Percentiles rank a stretch among this genome's conserved stretches.
These are phyloP conservation scores for Protea cynaroides DNA, from an alignment of 164 flowering plant genomes.

Conservation along the genomic window DNA sequence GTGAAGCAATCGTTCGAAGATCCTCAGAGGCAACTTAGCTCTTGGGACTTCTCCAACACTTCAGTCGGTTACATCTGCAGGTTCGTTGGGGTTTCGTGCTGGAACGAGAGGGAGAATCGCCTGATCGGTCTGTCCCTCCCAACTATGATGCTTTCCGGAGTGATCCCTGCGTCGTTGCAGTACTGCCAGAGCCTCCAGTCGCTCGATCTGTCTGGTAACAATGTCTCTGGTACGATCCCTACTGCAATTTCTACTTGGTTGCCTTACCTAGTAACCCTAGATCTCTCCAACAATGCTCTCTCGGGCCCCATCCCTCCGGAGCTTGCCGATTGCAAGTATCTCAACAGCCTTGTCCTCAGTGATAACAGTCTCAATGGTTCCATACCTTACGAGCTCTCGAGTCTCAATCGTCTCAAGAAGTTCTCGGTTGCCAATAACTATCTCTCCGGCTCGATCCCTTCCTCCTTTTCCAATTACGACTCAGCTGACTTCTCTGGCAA, in stretches of 20 bases:
- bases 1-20: conserved; percentile 22
- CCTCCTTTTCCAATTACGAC: conserved; percentile 14
- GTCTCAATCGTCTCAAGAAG: conserved; percentile 23
- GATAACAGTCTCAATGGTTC: conserved; percentile 26
- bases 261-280: conserved; percentile 29
- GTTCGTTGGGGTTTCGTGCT: conserved; percentile 33
- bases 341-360: conserved; percentile 23
- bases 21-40: conserved; percentile 15
- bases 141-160: conserved; percentile 17
- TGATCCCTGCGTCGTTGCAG: conserved; percentile 23
- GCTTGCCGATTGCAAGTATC: conserved; percentile 25
- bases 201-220: conserved; percentile 29
- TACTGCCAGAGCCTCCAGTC: conserved; percentile 25
- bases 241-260: conserved; percentile 26
- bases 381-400: conserved; percentile 25
- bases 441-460: conserved; percentile 29
- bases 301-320: conserved; percentile 30
- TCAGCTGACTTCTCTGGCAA: conserved; percentile 44
- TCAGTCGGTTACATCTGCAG: conserved; percentile 25
- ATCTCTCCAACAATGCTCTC: conserved; percentile 29
- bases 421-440: conserved; percentile 25
- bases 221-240: conserved; percentile 30
- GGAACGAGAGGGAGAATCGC: conserved; percentile 35
- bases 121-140: conserved; percentile 25
- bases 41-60: conserved; percentile 30